Conservation (phyloP, 768 basidiomycete genomes). For the Russula emetica region DNA sequence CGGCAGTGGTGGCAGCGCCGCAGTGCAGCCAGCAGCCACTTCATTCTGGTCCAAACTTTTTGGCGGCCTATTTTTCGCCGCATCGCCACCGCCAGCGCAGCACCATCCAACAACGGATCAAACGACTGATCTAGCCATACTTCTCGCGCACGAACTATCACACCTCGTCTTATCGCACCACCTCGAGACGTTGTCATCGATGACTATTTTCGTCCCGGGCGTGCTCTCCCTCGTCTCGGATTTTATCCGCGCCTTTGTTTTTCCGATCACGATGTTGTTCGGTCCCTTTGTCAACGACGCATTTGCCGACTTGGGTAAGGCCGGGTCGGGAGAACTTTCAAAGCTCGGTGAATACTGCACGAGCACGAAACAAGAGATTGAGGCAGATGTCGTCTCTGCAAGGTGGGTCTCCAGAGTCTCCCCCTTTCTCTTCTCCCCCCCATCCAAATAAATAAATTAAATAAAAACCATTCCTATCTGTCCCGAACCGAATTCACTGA, state of each 20-base stretch:
- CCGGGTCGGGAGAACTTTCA: slow-evolving; percentile 69
- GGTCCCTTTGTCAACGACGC: slow-evolving; percentile 97
- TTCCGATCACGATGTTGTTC: slow-evolving; percentile 86
- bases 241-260: slow-evolving; percentile 69
- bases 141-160: slow-evolving; percentile 90
- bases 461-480: neutral
- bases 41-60: slow-evolving; percentile 51
- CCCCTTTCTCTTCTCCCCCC: neutral
- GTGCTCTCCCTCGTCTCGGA: slow-evolving; percentile 74
- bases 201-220: slow-evolving; percentile 76
- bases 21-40: slow-evolving; percentile 28
- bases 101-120: slow-evolving; percentile 65
- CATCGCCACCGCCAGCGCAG: slow-evolving; percentile 33
- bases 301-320: slow-evolving; percentile 72
- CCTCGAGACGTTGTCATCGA: slow-evolving; percentile 84
- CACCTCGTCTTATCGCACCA: slow-evolving; percentile 91
- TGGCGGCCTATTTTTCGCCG: slow-evolving; percentile 42
- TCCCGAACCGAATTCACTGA: slow-evolving; percentile 11
- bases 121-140: slow-evolving; percentile 81
- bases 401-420: slow-evolving; percentile 49
- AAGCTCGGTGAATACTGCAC: slow-evolving; percentile 74
- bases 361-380: slow-evolving; percentile 79
- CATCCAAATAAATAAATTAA: neutral
- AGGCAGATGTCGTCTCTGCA: slow-evolving; percentile 87
- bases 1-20: neutral